A percentile compares a stretch with the other conserved stretches of the same genome.
Conservation (phyloP, 768 basidiomycete species). For the Floccularia luteovirens region DNA sequence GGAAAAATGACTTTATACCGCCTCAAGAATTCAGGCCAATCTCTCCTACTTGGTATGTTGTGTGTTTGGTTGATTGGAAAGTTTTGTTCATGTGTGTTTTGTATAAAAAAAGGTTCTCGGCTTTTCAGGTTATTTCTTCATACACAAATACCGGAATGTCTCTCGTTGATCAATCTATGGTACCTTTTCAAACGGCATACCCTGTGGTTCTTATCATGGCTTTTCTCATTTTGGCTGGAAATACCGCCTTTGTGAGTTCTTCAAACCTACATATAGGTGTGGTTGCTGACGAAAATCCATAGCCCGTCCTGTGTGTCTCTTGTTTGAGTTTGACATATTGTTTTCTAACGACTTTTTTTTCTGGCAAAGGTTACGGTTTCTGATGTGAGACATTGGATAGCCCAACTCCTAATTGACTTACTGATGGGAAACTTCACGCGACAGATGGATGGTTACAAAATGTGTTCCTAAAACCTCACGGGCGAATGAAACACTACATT, state of each 20-base stretch:
- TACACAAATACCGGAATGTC: conserved; percentile 89
- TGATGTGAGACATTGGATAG: conserved; percentile 64
- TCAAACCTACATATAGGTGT: background rate
- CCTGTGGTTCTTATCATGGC: conserved; percentile 69
- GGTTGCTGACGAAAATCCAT: conserved; percentile 2
- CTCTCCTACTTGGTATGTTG: conserved; percentile 54
- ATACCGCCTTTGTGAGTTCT: conserved; percentile 82
- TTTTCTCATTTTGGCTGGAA: conserved; percentile 81
- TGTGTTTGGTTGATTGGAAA: background rate
- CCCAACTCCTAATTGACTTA: background rate
- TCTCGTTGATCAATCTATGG: conserved; percentile 83
- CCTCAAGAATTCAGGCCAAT: conserved; percentile 51
- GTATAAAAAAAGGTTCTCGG: conserved; percentile 75
- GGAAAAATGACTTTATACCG: conserved; percentile 52
- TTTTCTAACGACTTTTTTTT: background rate
- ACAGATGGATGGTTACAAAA: conserved; percentile 71
- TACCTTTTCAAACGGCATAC: conserved; percentile 85
- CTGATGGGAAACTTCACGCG: conserved; percentile 4
- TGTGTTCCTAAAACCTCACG: conserved; percentile 51
- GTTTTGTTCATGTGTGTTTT: background rate
- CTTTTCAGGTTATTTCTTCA: conserved; percentile 79
- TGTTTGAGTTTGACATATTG: background rate
- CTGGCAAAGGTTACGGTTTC: conserved; percentile 58
- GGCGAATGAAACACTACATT: conserved; percentile 73
- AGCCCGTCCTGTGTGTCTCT: conserved; percentile 80